Evolutionary conservation across 1,139 yeast genomes (phyloP), one percentile per base, ranked within the genome.

Genomic region (Pichia cactophila): DNA sequence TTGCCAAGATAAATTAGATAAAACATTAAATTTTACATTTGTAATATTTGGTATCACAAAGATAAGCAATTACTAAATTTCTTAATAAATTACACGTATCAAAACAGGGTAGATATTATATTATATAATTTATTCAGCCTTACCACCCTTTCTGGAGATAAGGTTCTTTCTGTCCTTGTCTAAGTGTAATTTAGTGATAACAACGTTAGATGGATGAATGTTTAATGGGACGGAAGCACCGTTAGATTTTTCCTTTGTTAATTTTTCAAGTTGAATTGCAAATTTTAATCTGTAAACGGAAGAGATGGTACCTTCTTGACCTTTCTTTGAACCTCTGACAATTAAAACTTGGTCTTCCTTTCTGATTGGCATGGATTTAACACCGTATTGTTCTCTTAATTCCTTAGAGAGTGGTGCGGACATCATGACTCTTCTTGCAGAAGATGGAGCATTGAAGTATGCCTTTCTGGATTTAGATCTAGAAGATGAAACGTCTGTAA

Each of bases 401-500:
- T 94, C 98, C 84, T 94, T 92, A 68, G 98, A 92, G 70, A 94
- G 85, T 70, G 98, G 97, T 74, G 98, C 98, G 69, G 97, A 86
- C 84, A 94, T 80, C 75, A 94, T 79, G 66, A 77, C 79, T 80
- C 98, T 89, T 81, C 97, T 89, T 71, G 79, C 89, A 64, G 92
- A 86, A 64, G 98, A 92, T 69, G 98, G 95, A 65, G 99, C 95
- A 69, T 80, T 79, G 90, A 94, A 94, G 87, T 94, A 86, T 75
- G 98, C 98, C 90, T 92, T 92, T 87, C 99, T 90, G 77, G 97
- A 81, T 86, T 92, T 92, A 76, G 96, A 86, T 83, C 98, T 95
- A 73, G 97, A 92, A 75, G 96, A 85, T 71, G 98, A 89, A 78
- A 92, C 97, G 96, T 92, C 94, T 83, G 67, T 49, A 51, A 12